Conservation (phyloP, 371 early-diverging fungal genomes). For the Mortierella polycephala region DNA sequence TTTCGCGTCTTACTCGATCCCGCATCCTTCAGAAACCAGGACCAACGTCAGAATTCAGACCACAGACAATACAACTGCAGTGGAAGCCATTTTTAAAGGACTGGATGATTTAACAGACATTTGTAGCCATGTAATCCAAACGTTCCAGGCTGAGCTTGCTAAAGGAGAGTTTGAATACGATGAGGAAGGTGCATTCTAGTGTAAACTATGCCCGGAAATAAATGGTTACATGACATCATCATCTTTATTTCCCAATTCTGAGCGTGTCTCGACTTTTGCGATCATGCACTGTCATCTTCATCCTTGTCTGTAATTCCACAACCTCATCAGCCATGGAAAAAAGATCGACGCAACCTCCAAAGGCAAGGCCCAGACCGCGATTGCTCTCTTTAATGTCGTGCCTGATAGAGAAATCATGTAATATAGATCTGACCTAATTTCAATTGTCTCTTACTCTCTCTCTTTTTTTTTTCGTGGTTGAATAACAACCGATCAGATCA, state of each 20-base stretch:
- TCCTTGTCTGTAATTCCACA: background rate
- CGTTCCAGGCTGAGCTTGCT: conserved; percentile 70
- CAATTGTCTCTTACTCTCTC: background rate
- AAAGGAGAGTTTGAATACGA: conserved; percentile 58
- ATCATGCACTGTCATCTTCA: background rate
- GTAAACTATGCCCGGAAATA: background rate
- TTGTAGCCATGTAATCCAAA: conserved; percentile 69
- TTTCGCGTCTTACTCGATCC: conserved; percentile 98
- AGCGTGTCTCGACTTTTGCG: too few relatives aligned
- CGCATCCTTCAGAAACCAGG: conserved; percentile 98
- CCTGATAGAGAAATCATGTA: too few relatives aligned
- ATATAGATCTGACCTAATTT: too few relatives aligned
- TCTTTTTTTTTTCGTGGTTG: background rate
- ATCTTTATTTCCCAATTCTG: background rate
- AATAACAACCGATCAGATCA: conserved; percentile 71
- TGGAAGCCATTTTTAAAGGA: conserved; percentile 88
- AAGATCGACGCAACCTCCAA: conserved; percentile 32
- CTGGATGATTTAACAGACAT: conserved; percentile 82
- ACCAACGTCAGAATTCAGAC: conserved; percentile 97
- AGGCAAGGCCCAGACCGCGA: conserved; percentile 9
- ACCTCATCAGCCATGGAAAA: conserved; percentile 28
- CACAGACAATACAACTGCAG: conserved; percentile 81
- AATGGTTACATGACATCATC: background rate
- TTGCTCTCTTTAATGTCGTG: background rate
- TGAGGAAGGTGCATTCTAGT: conserved; percentile 49